Conservation (phyloP, 805 yeast genomes). For the Spathaspora boniae region DNA sequence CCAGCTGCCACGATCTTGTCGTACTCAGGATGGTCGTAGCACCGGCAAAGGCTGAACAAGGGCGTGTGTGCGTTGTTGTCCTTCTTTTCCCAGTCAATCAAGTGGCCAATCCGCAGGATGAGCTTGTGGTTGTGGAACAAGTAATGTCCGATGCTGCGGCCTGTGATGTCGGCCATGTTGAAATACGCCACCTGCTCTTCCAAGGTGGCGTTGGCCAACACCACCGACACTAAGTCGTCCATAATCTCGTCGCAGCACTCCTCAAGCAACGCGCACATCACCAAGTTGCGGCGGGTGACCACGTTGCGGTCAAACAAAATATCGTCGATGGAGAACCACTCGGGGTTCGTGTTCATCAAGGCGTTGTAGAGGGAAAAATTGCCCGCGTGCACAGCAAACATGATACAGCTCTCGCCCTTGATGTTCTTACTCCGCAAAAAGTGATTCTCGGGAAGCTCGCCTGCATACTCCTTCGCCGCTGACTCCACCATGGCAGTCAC, state of each 20-base stretch:
- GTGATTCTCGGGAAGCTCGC: slow-evolving; percentile 17
- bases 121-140: slow-evolving; percentile 54
- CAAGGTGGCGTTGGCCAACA: slow-evolving; percentile 39
- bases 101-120: slow-evolving; percentile 51
- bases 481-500: slow-evolving; percentile 15
- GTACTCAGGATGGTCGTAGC: slow-evolving; percentile 76
- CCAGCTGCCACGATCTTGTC: slow-evolving; percentile 43
- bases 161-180: slow-evolving; percentile 46
- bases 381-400: slow-evolving; percentile 53
- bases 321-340: slow-evolving; percentile 61
- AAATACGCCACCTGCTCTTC: slow-evolving; percentile 50
- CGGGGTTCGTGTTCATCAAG: slow-evolving; percentile 43
- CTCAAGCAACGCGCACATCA: slow-evolving; percentile 58
- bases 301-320: slow-evolving; percentile 60
- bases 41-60: slow-evolving; percentile 65
- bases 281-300: slow-evolving; percentile 48
- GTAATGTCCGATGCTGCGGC: slow-evolving; percentile 72
- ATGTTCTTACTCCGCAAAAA: slow-evolving; percentile 24
- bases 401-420: slow-evolving; percentile 69
- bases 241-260: slow-evolving; percentile 45
- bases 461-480: slow-evolving; percentile 8
- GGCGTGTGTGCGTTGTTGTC: slow-evolving; percentile 78
- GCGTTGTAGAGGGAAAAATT: slow-evolving; percentile 43
- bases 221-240: slow-evolving; percentile 37
- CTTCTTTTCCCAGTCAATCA: slow-evolving; percentile 63